A percentile compares a stretch with the other conserved stretches of the same genome.
These are phyloP conservation scores for Oehlia diaphana DNA, from an alignment of 192 early-diverging fungal genomes.

Conservation along the genomic window DNA sequence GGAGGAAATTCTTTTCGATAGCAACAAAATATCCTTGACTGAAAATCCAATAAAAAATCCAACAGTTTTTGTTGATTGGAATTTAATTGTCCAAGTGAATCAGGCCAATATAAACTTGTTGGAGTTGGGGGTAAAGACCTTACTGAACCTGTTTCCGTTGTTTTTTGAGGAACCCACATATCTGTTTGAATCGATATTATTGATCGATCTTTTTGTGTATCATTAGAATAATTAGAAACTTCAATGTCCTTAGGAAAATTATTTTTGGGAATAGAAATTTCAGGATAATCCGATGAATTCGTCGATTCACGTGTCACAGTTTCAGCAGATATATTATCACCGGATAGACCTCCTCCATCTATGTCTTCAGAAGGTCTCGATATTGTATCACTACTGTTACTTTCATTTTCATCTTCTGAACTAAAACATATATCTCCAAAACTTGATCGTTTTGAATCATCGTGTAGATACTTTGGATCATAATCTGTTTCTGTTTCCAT, in stretches of 20 bases:
- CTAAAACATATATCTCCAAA: not conserved
- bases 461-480: constrained; percentile 3
- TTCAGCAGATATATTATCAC: constrained; percentile 11
- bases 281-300: not conserved
- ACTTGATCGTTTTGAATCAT: not conserved
- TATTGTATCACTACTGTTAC: constrained; percentile 12
- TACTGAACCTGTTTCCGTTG: not conserved
- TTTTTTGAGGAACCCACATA: not conserved
- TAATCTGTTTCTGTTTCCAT: constrained; percentile 12
- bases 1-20: constrained; percentile 44
- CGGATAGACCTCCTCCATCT: not conserved
- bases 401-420: constrained; percentile 16
- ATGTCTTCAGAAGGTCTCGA: not conserved
- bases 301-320: not conserved
- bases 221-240: not conserved
- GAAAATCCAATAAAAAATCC: constrained; percentile 41
- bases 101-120: constrained; percentile 27
- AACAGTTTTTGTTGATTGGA: constrained; percentile 25
- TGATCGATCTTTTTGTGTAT: not conserved
- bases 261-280: not conserved
- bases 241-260: constrained; percentile 1
- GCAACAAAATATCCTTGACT: constrained; percentile 42
- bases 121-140: constrained; percentile 19
- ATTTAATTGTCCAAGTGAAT: constrained; percentile 16
- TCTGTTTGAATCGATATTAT: not conserved